Evolutionary conservation across 352 stramenopile genomes (phyloP).

Genomic region (Elongisporangium senticosum): DNA sequence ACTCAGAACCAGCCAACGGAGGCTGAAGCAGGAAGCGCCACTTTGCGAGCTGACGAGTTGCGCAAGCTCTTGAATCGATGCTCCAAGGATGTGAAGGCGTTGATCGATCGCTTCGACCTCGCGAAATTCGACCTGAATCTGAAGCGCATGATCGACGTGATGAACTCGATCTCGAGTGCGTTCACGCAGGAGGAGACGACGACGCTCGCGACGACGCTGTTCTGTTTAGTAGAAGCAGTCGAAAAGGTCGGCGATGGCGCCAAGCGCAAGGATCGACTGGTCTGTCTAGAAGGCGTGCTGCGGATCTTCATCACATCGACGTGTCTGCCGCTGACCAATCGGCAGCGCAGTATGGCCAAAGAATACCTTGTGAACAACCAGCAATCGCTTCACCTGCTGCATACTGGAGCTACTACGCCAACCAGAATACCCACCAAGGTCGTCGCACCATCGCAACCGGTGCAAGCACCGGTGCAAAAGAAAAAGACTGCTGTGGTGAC

Average conservation of each 20-base stretch:
- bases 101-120: slow-evolving; percentile 37
- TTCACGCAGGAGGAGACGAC: slow-evolving; percentile 29
- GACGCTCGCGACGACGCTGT: slow-evolving; percentile 27
- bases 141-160: slow-evolving; percentile 37
- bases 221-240: slow-evolving; percentile 36
- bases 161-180: slow-evolving; percentile 31
- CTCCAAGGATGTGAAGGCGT: slow-evolving; percentile 18
- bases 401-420: not conserved
- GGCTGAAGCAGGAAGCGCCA: slow-evolving; percentile 3
- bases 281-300: slow-evolving; percentile 45
- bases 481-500: slow-evolving; percentile 1
- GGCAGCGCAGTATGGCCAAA: slow-evolving; percentile 22
- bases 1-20: not conserved
- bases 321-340: slow-evolving; percentile 20
- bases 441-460: not conserved
- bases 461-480: not conserved
- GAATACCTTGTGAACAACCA: slow-evolving; percentile 46
- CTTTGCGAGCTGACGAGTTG: slow-evolving; percentile 14
- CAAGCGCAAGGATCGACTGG: slow-evolving; percentile 38
- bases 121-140: slow-evolving; percentile 34
- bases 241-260: slow-evolving; percentile 24
- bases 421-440: not conserved
- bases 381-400: slow-evolving; percentile 27
- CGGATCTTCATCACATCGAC: slow-evolving; percentile 19
- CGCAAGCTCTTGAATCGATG: slow-evolving; percentile 23